Conservation (phyloP, 768 basidiomycete genomes). For the Sarcodon sp. region DNA sequence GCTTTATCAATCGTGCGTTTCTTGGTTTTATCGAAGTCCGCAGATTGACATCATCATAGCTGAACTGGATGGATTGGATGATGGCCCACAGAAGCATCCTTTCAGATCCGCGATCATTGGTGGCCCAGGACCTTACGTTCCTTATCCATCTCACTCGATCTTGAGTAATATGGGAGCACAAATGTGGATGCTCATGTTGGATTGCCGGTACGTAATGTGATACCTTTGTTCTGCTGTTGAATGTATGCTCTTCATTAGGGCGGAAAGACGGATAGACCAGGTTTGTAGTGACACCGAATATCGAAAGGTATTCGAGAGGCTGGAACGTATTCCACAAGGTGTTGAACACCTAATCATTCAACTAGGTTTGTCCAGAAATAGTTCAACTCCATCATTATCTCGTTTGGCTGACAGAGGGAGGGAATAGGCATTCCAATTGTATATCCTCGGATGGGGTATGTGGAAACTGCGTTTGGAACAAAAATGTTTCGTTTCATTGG, state of each 20-base stretch:
- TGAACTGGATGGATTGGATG: slow-evolving; percentile 62
- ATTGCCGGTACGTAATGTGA: slow-evolving; percentile 53
- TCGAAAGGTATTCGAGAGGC: slow-evolving; percentile 49
- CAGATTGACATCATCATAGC: too few relatives aligned
- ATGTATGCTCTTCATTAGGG: slow-evolving; percentile 37
- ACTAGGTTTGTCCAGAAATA: slow-evolving; percentile 44
- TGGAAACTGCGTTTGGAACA: slow-evolving; percentile 65
- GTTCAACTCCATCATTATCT: too few relatives aligned
- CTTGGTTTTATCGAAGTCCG: too few relatives aligned
- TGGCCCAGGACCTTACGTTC: slow-evolving; percentile 62
- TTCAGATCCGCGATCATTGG: slow-evolving; percentile 69
- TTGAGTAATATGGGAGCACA: slow-evolving; percentile 72
- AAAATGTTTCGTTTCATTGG: slow-evolving; percentile 78
- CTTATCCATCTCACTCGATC: slow-evolving; percentile 73
- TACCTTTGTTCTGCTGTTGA: background rate
- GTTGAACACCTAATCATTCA: slow-evolving; percentile 81
- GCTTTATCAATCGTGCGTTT: slow-evolving; percentile 64
- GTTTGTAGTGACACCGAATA: slow-evolving; percentile 74
- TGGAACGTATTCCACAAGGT: slow-evolving; percentile 43
- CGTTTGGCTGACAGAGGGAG: background rate
- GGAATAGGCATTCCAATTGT: slow-evolving; percentile 62
- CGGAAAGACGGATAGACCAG: slow-evolving; percentile 72
- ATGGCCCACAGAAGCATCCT: slow-evolving; percentile 45
- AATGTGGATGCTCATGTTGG: slow-evolving; percentile 60
- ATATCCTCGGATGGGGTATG: slow-evolving; percentile 88